Evolutionary conservation across 164 flowering plant species (phyloP).

Genomic region (Aristolochia fimbriata): DNA sequence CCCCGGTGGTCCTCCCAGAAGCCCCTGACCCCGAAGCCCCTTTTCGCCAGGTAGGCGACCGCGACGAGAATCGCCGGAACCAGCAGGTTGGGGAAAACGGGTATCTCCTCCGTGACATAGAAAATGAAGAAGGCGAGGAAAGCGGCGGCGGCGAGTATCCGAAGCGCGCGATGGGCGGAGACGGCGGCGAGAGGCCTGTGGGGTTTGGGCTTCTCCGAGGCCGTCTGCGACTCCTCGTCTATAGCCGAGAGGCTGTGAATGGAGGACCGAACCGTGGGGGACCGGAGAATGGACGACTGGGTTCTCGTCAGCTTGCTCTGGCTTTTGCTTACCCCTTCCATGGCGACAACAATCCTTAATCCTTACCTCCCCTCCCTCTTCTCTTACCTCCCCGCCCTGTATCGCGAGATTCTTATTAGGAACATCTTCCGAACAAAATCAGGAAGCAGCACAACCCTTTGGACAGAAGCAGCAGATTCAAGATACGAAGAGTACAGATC

Average conservation of each 20-base stretch:
- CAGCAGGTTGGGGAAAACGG: constrained; percentile 56
- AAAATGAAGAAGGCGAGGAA: constrained; percentile 25
- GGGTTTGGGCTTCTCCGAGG: constrained; percentile 21
- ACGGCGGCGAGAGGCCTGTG: constrained; percentile 15
- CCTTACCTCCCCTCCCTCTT: no score
- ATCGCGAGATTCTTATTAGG: constrained; percentile 28
- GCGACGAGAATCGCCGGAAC: constrained; percentile 55
- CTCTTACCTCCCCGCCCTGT: constrained; percentile 12
- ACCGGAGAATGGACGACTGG: constrained; percentile 73
- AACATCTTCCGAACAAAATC: constrained; percentile 18
- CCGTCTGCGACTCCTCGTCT: constrained; percentile 28
- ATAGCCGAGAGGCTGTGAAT: constrained; percentile 54
- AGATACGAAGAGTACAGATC: no score
- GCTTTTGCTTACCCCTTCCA: constrained; percentile 16
- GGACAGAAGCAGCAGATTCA: no score
- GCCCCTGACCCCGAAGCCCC: constrained; percentile 13
- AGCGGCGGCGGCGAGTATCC: not conserved
- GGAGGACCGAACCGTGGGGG: constrained; percentile 73
- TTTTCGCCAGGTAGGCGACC: constrained; percentile 21
- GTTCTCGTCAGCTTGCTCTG: constrained; percentile 63
- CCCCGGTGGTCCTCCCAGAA: constrained; percentile 21
- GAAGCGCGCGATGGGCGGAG: not conserved
- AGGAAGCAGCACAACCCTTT: no score
- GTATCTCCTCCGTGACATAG: constrained; percentile 31
- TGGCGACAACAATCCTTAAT: no score